phyloP scores from a whole-genome alignment of 2,329 filamentous ascomycete species.

The Nigrograna mackinnonii region DNA sequence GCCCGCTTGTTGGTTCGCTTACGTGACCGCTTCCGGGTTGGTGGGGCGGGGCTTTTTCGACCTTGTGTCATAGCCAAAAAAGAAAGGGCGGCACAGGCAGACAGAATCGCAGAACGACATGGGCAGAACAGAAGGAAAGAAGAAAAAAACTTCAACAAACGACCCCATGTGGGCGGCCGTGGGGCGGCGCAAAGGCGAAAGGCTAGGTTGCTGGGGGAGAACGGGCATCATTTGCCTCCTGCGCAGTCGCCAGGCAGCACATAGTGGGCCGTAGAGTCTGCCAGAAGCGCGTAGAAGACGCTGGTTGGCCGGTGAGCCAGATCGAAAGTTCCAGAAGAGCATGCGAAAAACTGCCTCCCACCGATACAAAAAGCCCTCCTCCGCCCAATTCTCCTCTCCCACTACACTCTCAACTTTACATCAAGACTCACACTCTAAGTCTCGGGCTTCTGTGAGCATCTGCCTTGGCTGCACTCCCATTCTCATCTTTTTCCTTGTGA shows the following conservation, averaged over 20 bases:
- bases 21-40: conserved; percentile 1
- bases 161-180: neutral
- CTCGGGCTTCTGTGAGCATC: conserved; percentile 35
- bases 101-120: neutral
- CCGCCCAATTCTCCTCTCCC: conserved; percentile 19
- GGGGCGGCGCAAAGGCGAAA: neutral
- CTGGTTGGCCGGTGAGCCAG: conserved; percentile 20
- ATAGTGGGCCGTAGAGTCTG: conserved; percentile 21
- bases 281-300: conserved; percentile 20
- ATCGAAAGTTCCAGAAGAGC: conserved; percentile 23
- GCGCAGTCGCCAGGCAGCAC: conserved; percentile 17
- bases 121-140: neutral
- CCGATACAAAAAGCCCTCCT: conserved; percentile 30
- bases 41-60: conserved; percentile 1
- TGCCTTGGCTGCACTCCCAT: conserved; percentile 7
- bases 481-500: conserved; percentile 20
- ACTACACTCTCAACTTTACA: conserved; percentile 18
- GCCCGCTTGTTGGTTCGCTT: conserved; percentile 5
- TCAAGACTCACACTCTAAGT: conserved; percentile 33
- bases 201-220: neutral
- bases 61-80: conserved; percentile 3
- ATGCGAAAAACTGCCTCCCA: conserved; percentile 19
- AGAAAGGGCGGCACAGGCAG: neutral
- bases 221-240: conserved; percentile 2
- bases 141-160: neutral